Base-by-base conservation (phyloP, 2,329 filamentous ascomycete genomes). In the Spiromastix sp. region DNA sequence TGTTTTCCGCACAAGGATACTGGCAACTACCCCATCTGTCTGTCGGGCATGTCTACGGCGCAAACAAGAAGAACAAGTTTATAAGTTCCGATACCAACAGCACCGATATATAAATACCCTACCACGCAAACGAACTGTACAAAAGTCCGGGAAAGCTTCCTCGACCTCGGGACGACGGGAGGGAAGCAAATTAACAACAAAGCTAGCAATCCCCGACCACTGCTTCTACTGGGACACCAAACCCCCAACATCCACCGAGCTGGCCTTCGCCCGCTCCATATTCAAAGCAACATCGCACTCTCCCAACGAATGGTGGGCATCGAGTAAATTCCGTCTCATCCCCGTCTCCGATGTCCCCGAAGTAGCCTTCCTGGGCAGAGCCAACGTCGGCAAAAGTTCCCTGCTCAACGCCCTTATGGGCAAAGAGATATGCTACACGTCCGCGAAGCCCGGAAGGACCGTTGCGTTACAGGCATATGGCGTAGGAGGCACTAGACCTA, bases 341-440 rank as follows among this genome's bases (percentile, higher is more conserved):
- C 70, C 74, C 5, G 59, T 63, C 37, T 64, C 66, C 6, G 47
- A 55, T 16, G 59, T 70, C 19, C 74, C 75, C 1, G 74, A 81
- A 60, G 68, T 80, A 10, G 73, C 71, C 26, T 81, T 85, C 49
- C 64, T 84, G 3, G 79, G 79, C 12, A 70, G 79, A 30, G 77
- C 72, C 25, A 85, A 85, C 48, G 79, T 81, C 4, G 79, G 79
- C 35, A 84, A 85, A 57, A 76, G 70, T 36, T 73, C 68, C 2
- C 51, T 84, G 4, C 61, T 84, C 17, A 85, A 85, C 50, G 72
- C 74, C 2, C 57, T 84, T 6, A 67, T 80, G 53, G 64, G 49
- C 32, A 52, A 55, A 42, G 51, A 61, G 11, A 53, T 73, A 10
- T 75, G 73, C 37, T 63, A 67, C 48, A 75, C 74, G 0, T 74